Base-by-base conservation (phyloP, 2,329 filamentous ascomycete species). In the Emergomyces orientalis region DNA sequence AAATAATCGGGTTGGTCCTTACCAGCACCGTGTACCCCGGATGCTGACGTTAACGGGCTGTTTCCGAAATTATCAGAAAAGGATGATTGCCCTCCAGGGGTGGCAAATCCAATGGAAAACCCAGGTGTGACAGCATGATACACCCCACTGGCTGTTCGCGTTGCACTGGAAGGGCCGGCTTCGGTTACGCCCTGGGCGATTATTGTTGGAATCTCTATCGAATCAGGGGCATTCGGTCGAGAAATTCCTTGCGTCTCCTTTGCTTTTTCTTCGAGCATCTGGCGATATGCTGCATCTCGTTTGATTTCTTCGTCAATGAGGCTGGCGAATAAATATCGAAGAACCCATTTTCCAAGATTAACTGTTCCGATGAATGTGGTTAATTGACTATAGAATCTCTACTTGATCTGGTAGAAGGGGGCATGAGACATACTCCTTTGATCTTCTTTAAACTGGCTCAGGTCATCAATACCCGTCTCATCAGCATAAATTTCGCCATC, bases 401-500 rank as follows among this genome's bases (percentile, higher is more conserved):
- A 25, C 11, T 39, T 62, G 34, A 34, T 25, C 17, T 57, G 52
- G n/a, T n/a, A 30, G 49, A 25, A 51, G n/a, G n/a, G 37, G 49
- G 60, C 7, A 37, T 37, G 7, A 64, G 3, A 74, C 86, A 71
- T 82, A 93, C 90, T 96, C 78, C 94, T 86, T 77, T 97, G 93
- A 69, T 99, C 94, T 69, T 97, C 93, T 63, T 88, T 82, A 71
- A 96, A 96, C 14, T 92, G 88, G 22, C 89, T 80, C n/a, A 84
- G 80, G 65, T 91, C 87, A 13, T 88, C 83, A 62, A 93, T 69
- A 49, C 86, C 81, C 43, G 95, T 79, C 75, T 97, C 92, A 72
- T 99, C 94, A 0, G 91, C 93, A 73, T 99, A 99, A 75, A 96
- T 89, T 72, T 99, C 94, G 19, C 92, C 94, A 75, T 99, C 94